Conservation (phyloP, 768 basidiomycete genomes). For the Tylopilus vinaceipallidus region DNA sequence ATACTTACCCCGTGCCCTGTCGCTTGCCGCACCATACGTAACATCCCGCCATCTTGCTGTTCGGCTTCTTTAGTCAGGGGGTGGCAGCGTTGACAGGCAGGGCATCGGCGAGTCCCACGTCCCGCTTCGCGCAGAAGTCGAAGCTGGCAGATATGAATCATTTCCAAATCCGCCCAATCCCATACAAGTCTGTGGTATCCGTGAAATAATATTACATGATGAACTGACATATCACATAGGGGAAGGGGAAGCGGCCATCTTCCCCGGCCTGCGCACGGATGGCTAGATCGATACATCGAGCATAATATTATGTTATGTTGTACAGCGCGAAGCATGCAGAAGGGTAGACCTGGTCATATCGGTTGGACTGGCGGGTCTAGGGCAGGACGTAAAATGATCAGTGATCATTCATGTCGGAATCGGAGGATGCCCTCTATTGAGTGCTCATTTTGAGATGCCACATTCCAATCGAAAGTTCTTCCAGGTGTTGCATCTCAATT, state of each 20-base stretch:
- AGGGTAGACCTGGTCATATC: slow-evolving; percentile 9
- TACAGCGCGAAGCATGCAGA: slow-evolving; percentile 19
- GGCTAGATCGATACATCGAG: slow-evolving; percentile 15
- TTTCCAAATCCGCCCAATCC: background rate
- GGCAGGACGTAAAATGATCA: slow-evolving; percentile 6
- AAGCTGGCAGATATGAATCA: slow-evolving; percentile 10
- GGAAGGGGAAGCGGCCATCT: background rate
- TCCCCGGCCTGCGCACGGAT: background rate
- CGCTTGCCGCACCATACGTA: too few relatives aligned
- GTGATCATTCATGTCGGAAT: slow-evolving; percentile 8
- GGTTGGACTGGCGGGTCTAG: slow-evolving; percentile 10
- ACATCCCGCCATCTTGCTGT: too few relatives aligned
- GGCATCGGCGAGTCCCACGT: too few relatives aligned
- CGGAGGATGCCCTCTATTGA: slow-evolving; percentile 15
- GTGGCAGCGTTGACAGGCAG: too few relatives aligned
- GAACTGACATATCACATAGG: slow-evolving; percentile 10
- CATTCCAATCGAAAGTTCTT: slow-evolving; percentile 63
- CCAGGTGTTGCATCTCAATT: slow-evolving; percentile 67
- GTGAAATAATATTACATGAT: slow-evolving; percentile 24
- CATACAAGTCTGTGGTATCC: slow-evolving; percentile 5
- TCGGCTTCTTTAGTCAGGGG: slow-evolving; percentile 5
- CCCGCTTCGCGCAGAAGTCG: background rate
- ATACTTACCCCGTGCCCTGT: too few relatives aligned
- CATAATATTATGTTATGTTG: slow-evolving; percentile 7
- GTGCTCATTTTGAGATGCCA: slow-evolving; percentile 66